A percentile compares a stretch with the other conserved stretches of the same genome.
These are phyloP conservation scores for Solanum chilense DNA, from an alignment of 257 asterid species.

Conservation along the genomic window DNA sequence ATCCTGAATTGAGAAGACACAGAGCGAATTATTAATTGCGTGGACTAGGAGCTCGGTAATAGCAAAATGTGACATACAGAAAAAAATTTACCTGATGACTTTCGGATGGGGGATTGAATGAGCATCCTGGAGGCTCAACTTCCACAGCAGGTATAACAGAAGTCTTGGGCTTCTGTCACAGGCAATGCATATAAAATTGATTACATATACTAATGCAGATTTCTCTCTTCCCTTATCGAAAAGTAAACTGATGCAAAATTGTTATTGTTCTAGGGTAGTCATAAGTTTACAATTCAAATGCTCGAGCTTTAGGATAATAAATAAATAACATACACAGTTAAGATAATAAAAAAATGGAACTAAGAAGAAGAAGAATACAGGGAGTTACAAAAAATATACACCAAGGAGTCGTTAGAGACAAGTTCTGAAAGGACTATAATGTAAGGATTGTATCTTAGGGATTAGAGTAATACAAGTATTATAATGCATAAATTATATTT, in stretches of 20 bases:
- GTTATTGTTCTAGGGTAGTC: neutral
- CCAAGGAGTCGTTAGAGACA: neutral
- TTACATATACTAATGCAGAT: neutral
- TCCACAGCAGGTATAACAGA: constrained; percentile 86
- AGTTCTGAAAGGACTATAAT: neutral
- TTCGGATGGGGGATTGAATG: constrained; percentile 79
- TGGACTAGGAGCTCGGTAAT: neutral
- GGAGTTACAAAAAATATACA: neutral
- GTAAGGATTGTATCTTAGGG: neutral
- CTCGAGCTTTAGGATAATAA: neutral
- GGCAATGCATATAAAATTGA: neutral
- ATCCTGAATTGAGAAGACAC: constrained; percentile 37
- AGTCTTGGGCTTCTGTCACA: constrained; percentile 55
- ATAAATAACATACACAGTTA: neutral
- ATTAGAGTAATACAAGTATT: neutral
- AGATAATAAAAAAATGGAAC: neutral
- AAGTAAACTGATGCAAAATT: neutral
- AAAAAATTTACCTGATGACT: constrained; percentile 65
- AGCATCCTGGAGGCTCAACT: constrained; percentile 88
- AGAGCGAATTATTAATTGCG: neutral
- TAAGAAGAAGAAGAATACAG: neutral
- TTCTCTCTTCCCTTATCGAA: neutral
- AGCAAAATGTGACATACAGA: neutral
- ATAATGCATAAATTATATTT: neutral
- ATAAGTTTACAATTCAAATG: neutral